These are phyloP conservation scores for Carex parvula DNA, from an alignment of 176 grass and related monocot species.

Conservation along the genomic window DNA sequence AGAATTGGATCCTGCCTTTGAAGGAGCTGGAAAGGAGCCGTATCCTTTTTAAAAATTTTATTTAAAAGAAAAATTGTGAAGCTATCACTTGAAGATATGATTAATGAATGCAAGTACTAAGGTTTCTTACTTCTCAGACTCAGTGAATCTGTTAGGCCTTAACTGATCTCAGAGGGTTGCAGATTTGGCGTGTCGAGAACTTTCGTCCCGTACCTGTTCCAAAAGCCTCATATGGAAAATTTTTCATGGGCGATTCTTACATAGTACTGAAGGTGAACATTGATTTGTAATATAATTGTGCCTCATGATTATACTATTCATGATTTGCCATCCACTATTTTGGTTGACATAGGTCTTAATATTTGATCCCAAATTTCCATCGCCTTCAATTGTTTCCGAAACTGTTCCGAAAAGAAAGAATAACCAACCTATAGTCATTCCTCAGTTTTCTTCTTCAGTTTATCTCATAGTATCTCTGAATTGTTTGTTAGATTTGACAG, in stretches of 20 bases:
- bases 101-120: not conserved
- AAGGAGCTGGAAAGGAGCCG: slow-evolving; percentile 67
- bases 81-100: not conserved
- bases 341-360: not conserved
- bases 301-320: not conserved
- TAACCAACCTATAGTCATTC: not conserved
- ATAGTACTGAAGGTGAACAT: slow-evolving; percentile 77
- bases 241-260: slow-evolving; percentile 93
- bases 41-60: slow-evolving; percentile 46
- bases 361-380: not conserved
- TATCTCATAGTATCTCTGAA: not conserved
- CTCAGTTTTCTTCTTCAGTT: not conserved
- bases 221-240: slow-evolving; percentile 74
- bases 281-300: not conserved
- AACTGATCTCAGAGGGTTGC: slow-evolving; percentile 53
- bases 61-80: not conserved
- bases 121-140: not conserved
- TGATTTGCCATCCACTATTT: not conserved
- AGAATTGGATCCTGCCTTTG: slow-evolving; percentile 73
- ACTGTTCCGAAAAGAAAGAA: not conserved
- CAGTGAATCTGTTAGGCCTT: slow-evolving; percentile 4
- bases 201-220: slow-evolving; percentile 63
- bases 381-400: not conserved
- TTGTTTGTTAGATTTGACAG: not conserved
- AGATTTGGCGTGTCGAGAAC: slow-evolving; percentile 89